Conservation (phyloP, 257 asterid species). For the Rubia yunnanensis region DNA sequence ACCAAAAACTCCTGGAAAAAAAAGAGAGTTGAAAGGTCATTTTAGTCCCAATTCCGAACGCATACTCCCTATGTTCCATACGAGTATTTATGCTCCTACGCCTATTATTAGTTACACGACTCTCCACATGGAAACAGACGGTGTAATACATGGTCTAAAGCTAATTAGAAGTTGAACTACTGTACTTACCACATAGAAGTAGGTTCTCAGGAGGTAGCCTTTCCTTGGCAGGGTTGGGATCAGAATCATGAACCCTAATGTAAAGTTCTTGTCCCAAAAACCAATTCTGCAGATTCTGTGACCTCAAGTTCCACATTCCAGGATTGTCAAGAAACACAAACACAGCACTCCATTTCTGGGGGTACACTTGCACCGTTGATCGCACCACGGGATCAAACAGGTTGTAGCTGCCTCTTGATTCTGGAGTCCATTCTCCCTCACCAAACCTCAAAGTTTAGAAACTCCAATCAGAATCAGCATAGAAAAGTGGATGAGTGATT, state of each 20-base stretch:
- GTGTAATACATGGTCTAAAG: not conserved
- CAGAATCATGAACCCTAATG: slow-evolving; percentile 52
- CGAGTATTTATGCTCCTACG: no score
- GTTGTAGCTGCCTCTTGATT: slow-evolving; percentile 33
- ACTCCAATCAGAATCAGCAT: not conserved
- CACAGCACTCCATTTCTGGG: slow-evolving; percentile 58
- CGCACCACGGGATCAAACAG: slow-evolving; percentile 46
- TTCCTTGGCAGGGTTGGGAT: slow-evolving; percentile 56
- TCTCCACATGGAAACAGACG: not conserved
- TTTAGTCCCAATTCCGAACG: no score
- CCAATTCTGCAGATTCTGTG: slow-evolving; percentile 49
- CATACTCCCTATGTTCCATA: no score
- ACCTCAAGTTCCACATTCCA: slow-evolving; percentile 81
- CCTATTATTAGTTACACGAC: no score
- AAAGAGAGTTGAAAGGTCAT: no score
- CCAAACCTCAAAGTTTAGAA: slow-evolving; percentile 30
- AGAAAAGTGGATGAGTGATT: not conserved
- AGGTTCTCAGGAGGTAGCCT: slow-evolving; percentile 42
- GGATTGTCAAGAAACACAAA: slow-evolving; percentile 63
- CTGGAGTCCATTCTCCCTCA: slow-evolving; percentile 46
- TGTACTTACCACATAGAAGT: slow-evolving; percentile 46
- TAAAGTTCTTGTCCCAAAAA: slow-evolving; percentile 64
- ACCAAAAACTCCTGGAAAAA: not conserved
- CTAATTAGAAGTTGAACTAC: no score
- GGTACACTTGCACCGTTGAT: slow-evolving; percentile 66